Evolutionary conservation across 192 early-diverging fungal species (phyloP).

Genomic region (Coemansia sp.): DNA sequence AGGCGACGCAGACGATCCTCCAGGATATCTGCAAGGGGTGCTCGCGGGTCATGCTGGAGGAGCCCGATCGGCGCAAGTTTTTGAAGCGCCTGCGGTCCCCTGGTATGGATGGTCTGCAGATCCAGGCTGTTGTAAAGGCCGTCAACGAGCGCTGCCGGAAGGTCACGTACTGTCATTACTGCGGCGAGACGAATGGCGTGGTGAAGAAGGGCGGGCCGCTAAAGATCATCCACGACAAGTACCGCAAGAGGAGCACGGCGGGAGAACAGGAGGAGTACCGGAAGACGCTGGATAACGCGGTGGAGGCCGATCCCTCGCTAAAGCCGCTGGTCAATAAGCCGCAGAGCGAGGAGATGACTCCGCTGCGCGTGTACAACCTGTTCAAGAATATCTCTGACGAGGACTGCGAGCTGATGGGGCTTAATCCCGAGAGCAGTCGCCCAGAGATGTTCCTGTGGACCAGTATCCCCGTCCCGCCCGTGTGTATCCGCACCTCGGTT

Average conservation of each 20-base stretch:
- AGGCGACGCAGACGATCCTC: conserved; percentile 76
- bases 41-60: conserved; percentile 80
- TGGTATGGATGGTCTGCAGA: conserved; percentile 74
- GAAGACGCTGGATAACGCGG: conserved; percentile 68
- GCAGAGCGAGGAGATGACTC: conserved; percentile 88
- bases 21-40: conserved; percentile 98
- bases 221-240: conserved; percentile 95
- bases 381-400: conserved; percentile 85
- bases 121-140: conserved; percentile 71
- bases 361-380: conserved; percentile 75
- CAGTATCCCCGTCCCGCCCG: conserved; percentile 90
- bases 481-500: conserved; percentile 92
- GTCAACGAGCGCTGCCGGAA: conserved; percentile 88
- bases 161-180: conserved; percentile 74
- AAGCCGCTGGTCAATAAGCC: conserved; percentile 71
- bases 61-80: conserved; percentile 64
- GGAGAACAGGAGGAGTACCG: conserved; percentile 72
- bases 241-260: conserved; percentile 69
- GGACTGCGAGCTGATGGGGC: conserved; percentile 92
- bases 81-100: conserved; percentile 66
- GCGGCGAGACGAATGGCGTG: conserved; percentile 73
- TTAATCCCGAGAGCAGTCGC: conserved; percentile 75
- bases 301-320: conserved; percentile 66
- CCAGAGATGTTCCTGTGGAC: conserved; percentile 95
- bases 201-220: conserved; percentile 95